Evolutionary conservation across 192 early-diverging fungal species (phyloP).

Genomic region (Coemansia sp.): DNA sequence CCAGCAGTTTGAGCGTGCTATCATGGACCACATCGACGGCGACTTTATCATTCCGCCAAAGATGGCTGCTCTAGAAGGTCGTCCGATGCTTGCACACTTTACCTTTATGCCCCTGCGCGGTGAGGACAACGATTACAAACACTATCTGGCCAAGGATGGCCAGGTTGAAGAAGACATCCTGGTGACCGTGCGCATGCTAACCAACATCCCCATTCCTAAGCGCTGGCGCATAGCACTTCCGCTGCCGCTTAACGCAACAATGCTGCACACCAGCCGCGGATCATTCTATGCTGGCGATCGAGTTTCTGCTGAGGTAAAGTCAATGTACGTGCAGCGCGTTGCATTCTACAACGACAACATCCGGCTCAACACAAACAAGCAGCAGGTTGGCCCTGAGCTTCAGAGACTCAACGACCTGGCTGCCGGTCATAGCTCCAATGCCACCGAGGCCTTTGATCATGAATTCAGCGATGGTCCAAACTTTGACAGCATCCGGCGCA

Average conservation of each 20-base stretch:
- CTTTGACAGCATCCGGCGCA: slow-evolving; percentile 36
- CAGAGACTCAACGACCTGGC: slow-evolving; percentile 41
- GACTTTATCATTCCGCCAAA: slow-evolving; percentile 38
- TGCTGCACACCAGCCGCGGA: slow-evolving; percentile 48
- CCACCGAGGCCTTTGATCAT: slow-evolving; percentile 7
- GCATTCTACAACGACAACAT: slow-evolving; percentile 51
- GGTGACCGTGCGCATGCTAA: slow-evolving; percentile 35
- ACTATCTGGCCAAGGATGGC: slow-evolving; percentile 45
- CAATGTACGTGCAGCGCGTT: slow-evolving; percentile 37
- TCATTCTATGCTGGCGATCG: slow-evolving; percentile 38
- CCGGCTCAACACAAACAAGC: slow-evolving; percentile 28
- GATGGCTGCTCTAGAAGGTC: slow-evolving; percentile 22
- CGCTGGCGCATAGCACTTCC: slow-evolving; percentile 47
- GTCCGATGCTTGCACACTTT: slow-evolving; percentile 42
- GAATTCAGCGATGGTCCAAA: slow-evolving; percentile 35
- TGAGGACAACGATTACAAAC: slow-evolving; percentile 39
- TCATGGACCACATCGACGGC: slow-evolving; percentile 46
- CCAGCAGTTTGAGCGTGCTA: slow-evolving; percentile 48
- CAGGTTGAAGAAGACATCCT: slow-evolving; percentile 43
- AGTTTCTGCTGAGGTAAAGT: slow-evolving; percentile 46
- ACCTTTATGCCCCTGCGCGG: slow-evolving; percentile 47
- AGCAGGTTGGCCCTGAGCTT: slow-evolving; percentile 21
- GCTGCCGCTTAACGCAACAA: slow-evolving; percentile 29
- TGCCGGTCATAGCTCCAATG: slow-evolving; percentile 42
- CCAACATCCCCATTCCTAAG: slow-evolving; percentile 42